Base-by-base conservation (phyloP, 352 stramenopile species). In the Globisporangium camurandrum region DNA sequence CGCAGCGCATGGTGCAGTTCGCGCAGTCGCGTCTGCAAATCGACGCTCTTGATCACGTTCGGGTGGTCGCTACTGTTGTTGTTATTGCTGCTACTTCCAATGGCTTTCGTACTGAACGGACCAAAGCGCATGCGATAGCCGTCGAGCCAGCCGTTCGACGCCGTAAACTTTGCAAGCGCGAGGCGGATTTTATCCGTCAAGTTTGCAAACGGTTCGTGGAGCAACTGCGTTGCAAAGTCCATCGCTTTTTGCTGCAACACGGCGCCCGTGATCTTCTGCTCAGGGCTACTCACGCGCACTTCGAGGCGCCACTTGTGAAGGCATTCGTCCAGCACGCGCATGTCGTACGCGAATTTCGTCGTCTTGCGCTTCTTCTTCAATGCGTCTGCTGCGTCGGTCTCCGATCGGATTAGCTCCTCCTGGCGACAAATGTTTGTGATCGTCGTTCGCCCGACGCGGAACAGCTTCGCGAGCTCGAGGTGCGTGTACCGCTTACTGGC, bases 291-390 rank as follows among this genome's bases (percentile, higher is more conserved):
- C 28, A 93, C 78, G 41, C 86, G 86, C 37, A 86, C 62, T 57
- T 93, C 82, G 78, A 93, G 89, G 41, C 82, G 73, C 82, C 78
- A 90, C 69, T 93, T 93, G 66, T 93, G 79, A 49, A 93, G 58
- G 60, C 73, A 86, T 62, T 93, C 78, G 59, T 90, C 78, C 30
- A 93, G 56, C 54, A 90, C 68, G 20, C 75, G 74, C 56, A 90
- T 61, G 51, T 93, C 78, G 59, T 90, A 90, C 41, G 76, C 79
- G 63, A 78, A 90, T 54, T 86, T 88, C 52, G 82, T 89, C 19
- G 78, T 93, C 62, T 93, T 93, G 64, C 81, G 69, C 52, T 83
- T 82, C 67, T 93, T 93, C 67, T 93, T 93, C 28, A 75, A 67
- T 9, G 77, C 76, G 59, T 93, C 81, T 7, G 81, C 81, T 39